Evolutionary conservation across 371 early-diverging fungal genomes (phyloP), one percentile per base, ranked within the genome.

Genomic region (Actinomortierella ambigua): DNA sequence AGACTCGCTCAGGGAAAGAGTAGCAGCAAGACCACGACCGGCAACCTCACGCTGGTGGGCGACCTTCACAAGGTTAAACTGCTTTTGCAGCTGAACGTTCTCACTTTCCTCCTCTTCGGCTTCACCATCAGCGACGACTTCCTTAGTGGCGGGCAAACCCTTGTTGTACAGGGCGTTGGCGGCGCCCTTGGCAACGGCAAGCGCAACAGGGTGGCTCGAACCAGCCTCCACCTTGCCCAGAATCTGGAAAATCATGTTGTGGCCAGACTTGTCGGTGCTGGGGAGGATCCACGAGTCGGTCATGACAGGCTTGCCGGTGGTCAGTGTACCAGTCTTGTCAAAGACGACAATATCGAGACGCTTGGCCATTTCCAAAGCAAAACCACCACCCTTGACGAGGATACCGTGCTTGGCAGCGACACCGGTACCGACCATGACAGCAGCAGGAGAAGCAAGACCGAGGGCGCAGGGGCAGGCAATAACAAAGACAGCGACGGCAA

Each of bases 291-390:
- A 81, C 0, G 56, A 67, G 57, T 83, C 79, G 2, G 83, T 79
- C 29, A 88, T 85, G 9, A 69, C 63, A 44, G 85, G 84, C 40
- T 86, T 85, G 20, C 90, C 90, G 5, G 81, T 75, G 3, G 94
- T 93, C 50, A 93, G 57, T 0, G 94, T 93, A 8, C 94, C 94
- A 1, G 94, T 93, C 75, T 93, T 93, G 77, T 93, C 94, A 81
- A 95, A 98, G 67, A 94, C 95, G 61, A 96, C 94, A 26, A 97
- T 86, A 81, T 96, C 91, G 44, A 98, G 85, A 60, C 93, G 90
- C 53, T 95, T 97, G 15, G 93, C 93, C 82, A 87, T 85, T 29
- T 78, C 79, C 17, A 79, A 27, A 13, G 77, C 64, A 27, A 68
- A 65, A 48, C 79, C 66, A 53, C 69, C 65, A 28, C 77, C 78